phyloP scores from a whole-genome alignment of 768 basidiomycete species.

The Panaeolus cyanescens region DNA sequence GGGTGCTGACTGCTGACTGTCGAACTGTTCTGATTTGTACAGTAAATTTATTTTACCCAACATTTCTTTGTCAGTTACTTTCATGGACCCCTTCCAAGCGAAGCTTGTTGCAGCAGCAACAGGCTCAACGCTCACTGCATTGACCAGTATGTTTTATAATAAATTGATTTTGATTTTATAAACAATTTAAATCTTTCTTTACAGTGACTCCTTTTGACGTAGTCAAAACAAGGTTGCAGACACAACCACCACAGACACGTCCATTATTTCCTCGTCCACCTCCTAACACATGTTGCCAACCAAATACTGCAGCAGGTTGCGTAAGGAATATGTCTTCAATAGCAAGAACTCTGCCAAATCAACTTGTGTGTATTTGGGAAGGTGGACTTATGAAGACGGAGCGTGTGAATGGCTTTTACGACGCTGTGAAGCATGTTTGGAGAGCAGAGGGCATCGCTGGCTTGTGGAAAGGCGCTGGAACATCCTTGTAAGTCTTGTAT shows the following conservation, averaged over 20 bases:
- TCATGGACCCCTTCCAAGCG: conserved; percentile 73
- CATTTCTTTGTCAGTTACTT: conserved; percentile 7
- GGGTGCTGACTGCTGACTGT: too few relatives aligned
- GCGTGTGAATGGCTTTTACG: conserved; percentile 82
- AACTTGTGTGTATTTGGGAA: conserved; percentile 83
- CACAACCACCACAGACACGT: conserved; percentile 64
- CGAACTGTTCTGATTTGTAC: not conserved
- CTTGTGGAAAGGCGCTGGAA: conserved; percentile 95
- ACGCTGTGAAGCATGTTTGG: conserved; percentile 80
- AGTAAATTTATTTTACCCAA: conserved; percentile 7
- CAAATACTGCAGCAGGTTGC: conserved; percentile 52
- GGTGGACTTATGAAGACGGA: conserved; percentile 68
- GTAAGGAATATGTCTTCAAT: conserved; percentile 80
- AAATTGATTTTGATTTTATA: not conserved
- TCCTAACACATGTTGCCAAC: conserved; percentile 70
- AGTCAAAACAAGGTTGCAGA: conserved; percentile 94
- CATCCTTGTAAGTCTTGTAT: conserved; percentile 66
- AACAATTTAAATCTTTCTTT: not conserved
- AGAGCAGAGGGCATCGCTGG: conserved; percentile 81
- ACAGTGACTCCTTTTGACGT: conserved; percentile 99
- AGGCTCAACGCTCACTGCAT: conserved; percentile 78
- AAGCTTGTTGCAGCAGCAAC: conserved; percentile 80
- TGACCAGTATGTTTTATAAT: conserved; percentile 63
- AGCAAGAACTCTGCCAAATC: conserved; percentile 53
- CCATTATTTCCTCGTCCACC: conserved; percentile 57